Evolutionary conservation across 306 rosid genomes (phyloP), one percentile per base, ranked within the genome.

Genomic region (Fragaria ananassa): DNA sequence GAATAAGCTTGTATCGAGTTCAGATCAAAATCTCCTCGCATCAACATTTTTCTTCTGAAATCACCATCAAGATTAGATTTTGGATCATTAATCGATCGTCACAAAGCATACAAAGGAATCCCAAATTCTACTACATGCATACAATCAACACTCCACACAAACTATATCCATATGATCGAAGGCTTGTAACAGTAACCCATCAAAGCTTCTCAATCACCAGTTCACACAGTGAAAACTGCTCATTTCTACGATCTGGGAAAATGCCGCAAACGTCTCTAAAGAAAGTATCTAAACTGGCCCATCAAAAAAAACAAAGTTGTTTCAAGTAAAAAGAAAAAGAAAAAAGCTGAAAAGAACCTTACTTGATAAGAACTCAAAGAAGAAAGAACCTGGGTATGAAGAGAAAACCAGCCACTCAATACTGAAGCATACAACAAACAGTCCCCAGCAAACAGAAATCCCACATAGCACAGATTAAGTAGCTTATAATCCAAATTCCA

Each of bases 11-110:
- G 85, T 35, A 71, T 66, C 7, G 87, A 73, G 56, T 82, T 83
- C 63, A 79, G 82, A 70, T 83, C 85, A 76, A 83, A 81, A 35
- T 76, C 88, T 71, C 79, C 82, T 51, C 27, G 87, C 79, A 82
- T 65, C 77, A 81, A 70, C 93, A 84, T 89, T 70, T 45, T 25
- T 60, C 49, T 57, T 57, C 6, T 13, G 70, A 74, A 71, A 66
- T 21, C 41, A 54, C 51, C 68, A 63, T 70, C 69, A 78, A 49
- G 47, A 75, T 31, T 76, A 58, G 72, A 68, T 34, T n/a, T 74
- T 77, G 56, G 54, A 64, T 66, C 46, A n/a, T 49, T 19, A 37
- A n/a, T 60, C 15, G 39, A 74, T 29, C 68, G 62, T 13, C 49
- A 49, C 4, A 72, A 45, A 27, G 54, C 17, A 41, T 39, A 11